Evolutionary conservation across 495 filamentous ascomycete genomes (phyloP), one percentile per base, ranked within the genome.

Genomic region (Zalerion maritima): DNA sequence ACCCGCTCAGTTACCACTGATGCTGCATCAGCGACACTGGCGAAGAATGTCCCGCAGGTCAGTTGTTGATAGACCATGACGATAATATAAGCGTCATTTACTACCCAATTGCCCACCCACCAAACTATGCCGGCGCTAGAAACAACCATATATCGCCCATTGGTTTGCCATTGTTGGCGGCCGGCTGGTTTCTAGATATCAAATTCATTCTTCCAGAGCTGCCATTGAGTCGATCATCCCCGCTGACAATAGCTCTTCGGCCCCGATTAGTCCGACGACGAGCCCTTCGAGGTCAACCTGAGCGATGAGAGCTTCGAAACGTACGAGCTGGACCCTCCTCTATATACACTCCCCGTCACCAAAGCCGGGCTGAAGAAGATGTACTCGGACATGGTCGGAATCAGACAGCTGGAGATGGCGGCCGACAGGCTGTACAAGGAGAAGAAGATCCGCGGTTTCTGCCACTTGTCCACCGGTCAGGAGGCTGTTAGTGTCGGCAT

Each of bases 401-500:
- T 86, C 43, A 94, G 89, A 54, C 91, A 91, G 49, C 93, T 97
- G 89, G 89, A 97, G 55, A 93, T 96, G 89, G 86, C 85, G 40
- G 82, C 87, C 61, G 87, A 96, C 48, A 72, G 84, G 46, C 69
- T 96, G 32, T 96, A 96, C 76, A 96, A 96, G 62, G 84, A 94
- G 68, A 96, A 96, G 74, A 93, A 94, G 71, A 94, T 96, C 50
- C 80, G 87, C 36, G 87, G 87, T 62, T 96, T 96, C 81, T 96
- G 87, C 64, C 89, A 97, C 65, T 61, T 97, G 55, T 97, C 89
- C 21, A 89, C 79, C 23, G 89, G 89, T 36, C 89, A 97, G 65
- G 89, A 97, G 67, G 89, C 89, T 34, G 91, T 97, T 35, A 84
- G 91, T 28, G 76, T 81, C 37, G 89, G 89, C 52, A 94, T 97